Evolutionary conservation across 768 basidiomycete species (phyloP).

Genomic region (Psilocybe tampanensis): DNA sequence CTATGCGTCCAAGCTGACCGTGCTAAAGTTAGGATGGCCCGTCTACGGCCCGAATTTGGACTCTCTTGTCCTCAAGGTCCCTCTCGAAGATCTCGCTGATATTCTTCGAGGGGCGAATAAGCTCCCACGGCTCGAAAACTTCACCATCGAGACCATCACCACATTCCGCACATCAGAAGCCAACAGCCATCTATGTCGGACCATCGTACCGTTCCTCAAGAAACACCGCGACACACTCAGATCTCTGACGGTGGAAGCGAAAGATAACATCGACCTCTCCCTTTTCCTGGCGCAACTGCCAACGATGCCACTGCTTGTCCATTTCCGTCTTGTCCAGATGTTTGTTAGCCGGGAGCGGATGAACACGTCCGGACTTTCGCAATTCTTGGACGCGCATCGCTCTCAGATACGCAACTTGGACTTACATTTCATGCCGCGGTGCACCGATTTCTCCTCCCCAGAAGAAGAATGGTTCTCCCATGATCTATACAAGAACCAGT

Average conservation of each 20-base stretch:
- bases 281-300: not conserved
- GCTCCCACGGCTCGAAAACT: slow-evolving; percentile 2
- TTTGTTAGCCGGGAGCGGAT: not conserved
- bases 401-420: not conserved
- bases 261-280: slow-evolving; percentile 1
- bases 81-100: slow-evolving; percentile 1
- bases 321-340: not conserved
- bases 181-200: not conserved
- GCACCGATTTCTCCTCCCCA: not conserved
- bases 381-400: not conserved
- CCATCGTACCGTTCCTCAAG: slow-evolving; percentile 1
- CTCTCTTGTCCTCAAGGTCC: not conserved
- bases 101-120: not conserved
- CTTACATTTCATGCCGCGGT: not conserved
- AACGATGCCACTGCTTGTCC: not conserved
- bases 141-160: not conserved
- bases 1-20: not conserved
- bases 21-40: slow-evolving; percentile 1
- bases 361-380: not conserved
- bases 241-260: not conserved
- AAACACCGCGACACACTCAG: not conserved
- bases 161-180: not conserved
- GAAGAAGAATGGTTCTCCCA: not conserved
- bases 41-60: not conserved
- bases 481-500: not conserved